These are phyloP conservation scores for Dictyostelium discoideum DNA, from an alignment of 78 protist genomes.

Conservation along the genomic window DNA sequence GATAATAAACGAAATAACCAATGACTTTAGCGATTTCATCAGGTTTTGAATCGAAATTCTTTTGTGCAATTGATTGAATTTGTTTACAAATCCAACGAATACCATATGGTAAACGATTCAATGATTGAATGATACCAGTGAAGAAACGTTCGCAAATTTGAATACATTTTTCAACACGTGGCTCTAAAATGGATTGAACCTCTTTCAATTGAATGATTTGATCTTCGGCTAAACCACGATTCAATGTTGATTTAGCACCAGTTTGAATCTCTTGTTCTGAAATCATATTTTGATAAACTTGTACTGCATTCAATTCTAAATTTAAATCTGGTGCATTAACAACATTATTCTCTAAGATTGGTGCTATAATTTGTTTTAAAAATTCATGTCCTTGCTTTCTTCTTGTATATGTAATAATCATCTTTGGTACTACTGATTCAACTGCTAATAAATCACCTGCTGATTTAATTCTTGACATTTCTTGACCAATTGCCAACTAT, in stretches of 20 bases:
- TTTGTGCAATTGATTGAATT: conserved; percentile 33
- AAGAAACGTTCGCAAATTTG: conserved; percentile 84
- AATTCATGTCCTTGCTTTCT: conserved; percentile 79
- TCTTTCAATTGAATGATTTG: conserved; percentile 75
- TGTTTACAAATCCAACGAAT: conserved; percentile 91
- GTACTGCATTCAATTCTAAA: conserved; percentile 67
- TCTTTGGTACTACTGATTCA: conserved; percentile 79
- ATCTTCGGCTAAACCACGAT: conserved; percentile 72
- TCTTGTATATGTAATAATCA: conserved; percentile 78
- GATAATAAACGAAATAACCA: conserved; percentile 78
- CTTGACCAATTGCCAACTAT: conserved; percentile 68
- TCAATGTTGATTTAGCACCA: conserved; percentile 59
- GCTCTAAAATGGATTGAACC: conserved; percentile 66
- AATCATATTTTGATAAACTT: conserved; percentile 73
- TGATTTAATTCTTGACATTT: conserved; percentile 78
- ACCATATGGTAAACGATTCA: conserved; percentile 89
- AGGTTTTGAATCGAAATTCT: conserved; percentile 54
- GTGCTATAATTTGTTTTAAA: conserved; percentile 74
- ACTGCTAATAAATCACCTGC: conserved; percentile 63
- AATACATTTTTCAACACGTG: conserved; percentile 78
- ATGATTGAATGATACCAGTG: conserved; percentile 78
- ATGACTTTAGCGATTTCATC: conserved; percentile 81
- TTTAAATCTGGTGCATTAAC: conserved; percentile 75
- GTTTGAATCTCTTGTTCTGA: conserved; percentile 66
- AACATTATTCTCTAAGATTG: conserved; percentile 64